Conservation (phyloP, 176 grass and related monocot species). For the Rhipidocladum racemiflorum region DNA sequence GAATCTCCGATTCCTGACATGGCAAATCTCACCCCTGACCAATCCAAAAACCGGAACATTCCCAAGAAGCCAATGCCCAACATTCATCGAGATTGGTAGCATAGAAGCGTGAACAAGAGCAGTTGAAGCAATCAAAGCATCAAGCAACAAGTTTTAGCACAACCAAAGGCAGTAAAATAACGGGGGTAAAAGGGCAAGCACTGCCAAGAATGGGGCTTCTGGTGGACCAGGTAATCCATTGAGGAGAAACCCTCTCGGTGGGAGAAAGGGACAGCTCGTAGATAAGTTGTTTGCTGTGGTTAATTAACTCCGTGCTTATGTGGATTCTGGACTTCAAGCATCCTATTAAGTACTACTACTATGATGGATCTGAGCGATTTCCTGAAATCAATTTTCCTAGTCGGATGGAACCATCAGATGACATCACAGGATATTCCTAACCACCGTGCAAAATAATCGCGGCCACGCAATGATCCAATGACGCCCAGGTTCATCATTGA, state of each 20-base stretch:
- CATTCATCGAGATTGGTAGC: background rate
- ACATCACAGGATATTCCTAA: background rate
- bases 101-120: background rate
- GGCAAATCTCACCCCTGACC: background rate
- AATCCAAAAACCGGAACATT: background rate
- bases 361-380: background rate
- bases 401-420: background rate
- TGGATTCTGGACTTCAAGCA: background rate
- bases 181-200: background rate
- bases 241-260: conserved; percentile 8
- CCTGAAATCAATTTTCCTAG: too few species aligned
- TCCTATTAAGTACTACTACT: too few species aligned
- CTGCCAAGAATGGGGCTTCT: background rate
- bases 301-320: background rate
- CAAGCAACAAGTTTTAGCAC: background rate
- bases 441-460: background rate
- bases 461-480: background rate
- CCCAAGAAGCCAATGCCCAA: background rate
- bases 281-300: background rate
- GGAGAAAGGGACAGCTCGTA: conserved; percentile 15
- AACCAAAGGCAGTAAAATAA: background rate
- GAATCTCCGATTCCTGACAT: too few species aligned
- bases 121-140: background rate
- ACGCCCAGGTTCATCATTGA: background rate
- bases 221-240: conserved; percentile 8